Conservation (phyloP, 108 stramenopile species). For the Aurantiochytrium sp. region DNA sequence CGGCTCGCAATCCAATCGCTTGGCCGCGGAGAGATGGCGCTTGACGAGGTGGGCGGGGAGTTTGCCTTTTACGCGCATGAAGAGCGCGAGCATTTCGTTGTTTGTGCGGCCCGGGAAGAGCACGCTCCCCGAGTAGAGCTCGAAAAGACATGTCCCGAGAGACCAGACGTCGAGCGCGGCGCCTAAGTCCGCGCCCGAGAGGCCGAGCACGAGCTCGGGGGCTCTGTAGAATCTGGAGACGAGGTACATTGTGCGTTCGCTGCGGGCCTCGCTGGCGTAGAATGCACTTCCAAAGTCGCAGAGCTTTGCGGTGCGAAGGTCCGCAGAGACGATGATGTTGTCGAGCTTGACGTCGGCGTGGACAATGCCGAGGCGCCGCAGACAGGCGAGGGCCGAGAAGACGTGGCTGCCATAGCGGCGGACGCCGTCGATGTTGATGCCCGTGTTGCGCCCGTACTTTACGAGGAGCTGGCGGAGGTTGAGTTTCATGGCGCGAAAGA, state of each 20-base stretch:
- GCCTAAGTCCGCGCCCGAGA: constrained; percentile 67
- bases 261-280: constrained; percentile 68
- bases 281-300: constrained; percentile 94
- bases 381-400: constrained; percentile 73
- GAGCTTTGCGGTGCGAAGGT: constrained; percentile 74
- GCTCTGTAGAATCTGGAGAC: constrained; percentile 97
- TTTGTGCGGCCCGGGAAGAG: constrained; percentile 83
- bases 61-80: constrained; percentile 87
- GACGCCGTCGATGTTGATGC: constrained; percentile 81
- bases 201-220: constrained; percentile 95
- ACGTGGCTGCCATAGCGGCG: constrained; percentile 82
- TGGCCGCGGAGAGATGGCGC: constrained; percentile 49
- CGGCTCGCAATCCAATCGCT: background rate
- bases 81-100: constrained; percentile 85
- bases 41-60: constrained; percentile 74
- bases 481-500: constrained; percentile 74
- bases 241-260: constrained; percentile 86
- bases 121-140: constrained; percentile 86
- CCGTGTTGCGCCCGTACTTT: constrained; percentile 86
- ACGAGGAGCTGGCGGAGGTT: constrained; percentile 75
- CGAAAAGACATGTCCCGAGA: constrained; percentile 79
- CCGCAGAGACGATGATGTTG: constrained; percentile 86
- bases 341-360: constrained; percentile 98
- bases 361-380: constrained; percentile 74
- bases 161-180: constrained; percentile 85